Conservation (phyloP, 495 filamentous ascomycete genomes). For the Pyrenula aspistea region DNA sequence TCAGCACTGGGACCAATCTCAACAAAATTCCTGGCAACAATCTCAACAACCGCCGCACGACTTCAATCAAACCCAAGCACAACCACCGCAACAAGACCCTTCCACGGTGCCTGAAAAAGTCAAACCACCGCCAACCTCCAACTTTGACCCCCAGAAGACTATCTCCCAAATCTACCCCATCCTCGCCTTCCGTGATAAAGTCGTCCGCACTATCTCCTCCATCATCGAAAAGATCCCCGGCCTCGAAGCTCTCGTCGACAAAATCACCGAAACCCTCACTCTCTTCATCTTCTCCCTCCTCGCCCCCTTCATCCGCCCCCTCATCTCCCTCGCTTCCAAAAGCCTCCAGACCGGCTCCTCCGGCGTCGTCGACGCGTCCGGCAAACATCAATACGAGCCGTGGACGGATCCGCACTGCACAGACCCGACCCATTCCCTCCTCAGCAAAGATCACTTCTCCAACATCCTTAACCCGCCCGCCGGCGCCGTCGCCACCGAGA, state of each 20-base stretch:
- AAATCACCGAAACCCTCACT: constrained; percentile 82
- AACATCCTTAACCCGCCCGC: constrained; percentile 85
- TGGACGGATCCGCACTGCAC: constrained; percentile 80
- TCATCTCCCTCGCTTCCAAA: constrained; percentile 78
- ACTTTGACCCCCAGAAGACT: constrained; percentile 73
- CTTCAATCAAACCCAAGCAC: too few relatives aligned
- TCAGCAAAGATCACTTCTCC: constrained; percentile 94
- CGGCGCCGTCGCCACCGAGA: constrained; percentile 64
- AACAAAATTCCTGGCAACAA: background rate
- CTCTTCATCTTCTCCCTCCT: constrained; percentile 82
- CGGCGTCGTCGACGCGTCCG: constrained; percentile 65
- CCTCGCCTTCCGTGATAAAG: constrained; percentile 83
- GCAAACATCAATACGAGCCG: constrained; percentile 76
- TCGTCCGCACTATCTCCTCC: constrained; percentile 68
- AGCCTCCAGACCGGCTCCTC: constrained; percentile 74
- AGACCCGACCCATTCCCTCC: constrained; percentile 87
- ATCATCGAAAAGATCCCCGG: constrained; percentile 90
- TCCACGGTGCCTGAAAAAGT: constrained; percentile 26
- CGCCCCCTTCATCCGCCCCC: constrained; percentile 77
- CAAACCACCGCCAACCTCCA: constrained; percentile 59
- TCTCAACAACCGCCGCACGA: background rate
- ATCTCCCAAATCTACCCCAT: constrained; percentile 86
- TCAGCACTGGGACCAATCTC: background rate
- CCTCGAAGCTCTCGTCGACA: constrained; percentile 73
- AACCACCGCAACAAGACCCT: constrained; percentile 6